phyloP scores from a whole-genome alignment of 768 basidiomycete genomes.

The Podaxis mareebaensis region DNA sequence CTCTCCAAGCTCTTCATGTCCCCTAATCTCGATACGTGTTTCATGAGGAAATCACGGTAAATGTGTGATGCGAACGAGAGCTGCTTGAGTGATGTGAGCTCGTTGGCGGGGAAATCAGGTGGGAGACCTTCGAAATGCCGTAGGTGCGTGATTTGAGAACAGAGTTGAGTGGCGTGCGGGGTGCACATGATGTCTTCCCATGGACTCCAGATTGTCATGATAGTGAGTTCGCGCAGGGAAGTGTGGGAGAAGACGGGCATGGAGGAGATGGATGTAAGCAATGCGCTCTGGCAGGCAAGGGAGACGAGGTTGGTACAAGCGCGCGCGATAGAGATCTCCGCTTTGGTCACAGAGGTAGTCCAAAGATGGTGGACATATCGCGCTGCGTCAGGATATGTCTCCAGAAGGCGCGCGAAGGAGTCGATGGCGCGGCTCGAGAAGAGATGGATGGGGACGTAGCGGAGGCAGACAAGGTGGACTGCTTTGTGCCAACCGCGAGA shows the following conservation, averaged over 20 bases:
- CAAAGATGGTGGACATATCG: slow-evolving; percentile 13
- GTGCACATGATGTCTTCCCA: slow-evolving; percentile 11
- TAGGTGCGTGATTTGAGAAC: slow-evolving; percentile 15
- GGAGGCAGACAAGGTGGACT: slow-evolving; percentile 10
- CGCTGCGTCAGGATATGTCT: neutral
- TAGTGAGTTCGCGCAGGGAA: slow-evolving; percentile 12
- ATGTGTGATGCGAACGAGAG: slow-evolving; percentile 15
- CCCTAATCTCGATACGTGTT: slow-evolving; percentile 7
- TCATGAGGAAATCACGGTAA: slow-evolving; percentile 15
- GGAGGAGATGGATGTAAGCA: slow-evolving; percentile 7
- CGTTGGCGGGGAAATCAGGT: slow-evolving; percentile 14
- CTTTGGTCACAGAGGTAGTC: slow-evolving; percentile 7
- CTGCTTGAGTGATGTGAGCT: slow-evolving; percentile 14
- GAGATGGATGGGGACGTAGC: slow-evolving; percentile 14
- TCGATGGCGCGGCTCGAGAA: slow-evolving; percentile 7
- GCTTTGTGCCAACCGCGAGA: slow-evolving; percentile 9
- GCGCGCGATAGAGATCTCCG: slow-evolving; percentile 9
- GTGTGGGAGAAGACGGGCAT: slow-evolving; percentile 12
- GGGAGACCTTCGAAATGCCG: slow-evolving; percentile 13
- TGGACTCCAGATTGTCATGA: slow-evolving; percentile 17
- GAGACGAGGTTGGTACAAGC: slow-evolving; percentile 15
- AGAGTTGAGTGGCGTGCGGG: slow-evolving; percentile 11
- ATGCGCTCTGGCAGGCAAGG: slow-evolving; percentile 9
- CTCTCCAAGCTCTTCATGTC: slow-evolving; percentile 5
- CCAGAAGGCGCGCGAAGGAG: neutral